Conservation (phyloP, 768 basidiomycete genomes). For the Flagelloscypha sp. region DNA sequence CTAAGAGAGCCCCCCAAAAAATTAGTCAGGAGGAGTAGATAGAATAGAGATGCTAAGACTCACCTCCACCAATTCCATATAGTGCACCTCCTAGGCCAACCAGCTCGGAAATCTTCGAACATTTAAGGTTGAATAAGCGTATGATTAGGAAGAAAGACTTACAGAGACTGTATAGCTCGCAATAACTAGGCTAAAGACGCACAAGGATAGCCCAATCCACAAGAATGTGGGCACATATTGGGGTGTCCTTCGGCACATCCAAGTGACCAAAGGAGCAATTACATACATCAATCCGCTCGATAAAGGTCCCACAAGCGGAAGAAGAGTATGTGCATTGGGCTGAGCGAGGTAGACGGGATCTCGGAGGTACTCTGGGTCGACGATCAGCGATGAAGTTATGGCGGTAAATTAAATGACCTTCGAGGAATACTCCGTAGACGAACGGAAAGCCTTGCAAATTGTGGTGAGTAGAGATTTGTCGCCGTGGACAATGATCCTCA, state of each 20-base stretch:
- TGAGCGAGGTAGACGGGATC: slow-evolving; percentile 15
- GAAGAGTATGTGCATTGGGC: slow-evolving; percentile 14
- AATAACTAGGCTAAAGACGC: slow-evolving; percentile 17
- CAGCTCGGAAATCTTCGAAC: slow-evolving; percentile 15
- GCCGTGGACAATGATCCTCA: too few relatives aligned
- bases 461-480: too few relatives aligned
- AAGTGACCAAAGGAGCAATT: too few relatives aligned
- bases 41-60: too few relatives aligned
- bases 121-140: slow-evolving; percentile 1
- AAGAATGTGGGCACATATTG: slow-evolving; percentile 13
- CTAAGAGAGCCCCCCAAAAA: slow-evolving; percentile 5
- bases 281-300: slow-evolving; percentile 23
- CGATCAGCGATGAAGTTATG: too few relatives aligned
- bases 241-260: too few relatives aligned
- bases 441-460: slow-evolving; percentile 21
- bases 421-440: slow-evolving; percentile 21
- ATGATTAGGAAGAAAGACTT: not conserved
- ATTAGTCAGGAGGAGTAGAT: not conserved
- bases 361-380: slow-evolving; percentile 15
- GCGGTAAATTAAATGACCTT: too few relatives aligned
- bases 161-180: slow-evolving; percentile 20
- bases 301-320: slow-evolving; percentile 22
- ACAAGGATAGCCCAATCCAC: slow-evolving; percentile 17
- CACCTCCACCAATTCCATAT: slow-evolving; percentile 24
- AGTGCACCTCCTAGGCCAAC: slow-evolving; percentile 20